Percentiles rank a stretch among this genome's conserved stretches.
Evolutionary conservation across 1,139 yeast species (phyloP).

Genomic region (Candida sanyaensis): DNA sequence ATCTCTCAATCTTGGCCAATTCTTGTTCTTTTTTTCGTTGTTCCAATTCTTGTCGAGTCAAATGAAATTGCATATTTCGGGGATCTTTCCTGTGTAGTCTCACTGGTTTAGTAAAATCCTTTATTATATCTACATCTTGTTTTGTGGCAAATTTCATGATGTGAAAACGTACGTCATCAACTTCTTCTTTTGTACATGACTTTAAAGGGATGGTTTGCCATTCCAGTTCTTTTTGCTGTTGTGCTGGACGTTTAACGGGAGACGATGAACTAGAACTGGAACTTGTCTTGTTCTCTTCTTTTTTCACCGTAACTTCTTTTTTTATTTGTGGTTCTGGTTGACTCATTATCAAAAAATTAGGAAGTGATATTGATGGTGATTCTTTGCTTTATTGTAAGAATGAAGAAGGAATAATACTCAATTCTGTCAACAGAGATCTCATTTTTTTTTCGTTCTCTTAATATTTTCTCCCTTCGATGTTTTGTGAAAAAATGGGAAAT

Average conservation of each 20-base stretch:
- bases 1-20: neutral
- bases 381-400: neutral
- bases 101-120: slow-evolving; percentile 77
- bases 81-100: slow-evolving; percentile 93
- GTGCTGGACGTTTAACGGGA: slow-evolving; percentile 5
- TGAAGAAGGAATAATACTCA: neutral
- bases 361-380: neutral
- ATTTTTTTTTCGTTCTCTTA: neutral
- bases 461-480: neutral
- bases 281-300: slow-evolving; percentile 16
- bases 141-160: slow-evolving; percentile 79
- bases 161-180: slow-evolving; percentile 76
- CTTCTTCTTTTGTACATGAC: slow-evolving; percentile 72
- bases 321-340: slow-evolving; percentile 28
- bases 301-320: slow-evolving; percentile 27
- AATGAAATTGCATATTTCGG: slow-evolving; percentile 80
- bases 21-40: slow-evolving; percentile 50
- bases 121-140: slow-evolving; percentile 67
- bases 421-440: neutral
- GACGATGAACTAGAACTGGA: neutral
- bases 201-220: slow-evolving; percentile 71
- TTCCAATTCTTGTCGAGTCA: slow-evolving; percentile 64
- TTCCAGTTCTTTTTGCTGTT: slow-evolving; percentile 24
- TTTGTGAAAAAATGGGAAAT: neutral
- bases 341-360: slow-evolving; percentile 18